Evolutionary conservation across 116 monocot species (phyloP), one percentile per base, ranked within the genome.

Genomic region (Phalaenopsis hybrid): DNA sequence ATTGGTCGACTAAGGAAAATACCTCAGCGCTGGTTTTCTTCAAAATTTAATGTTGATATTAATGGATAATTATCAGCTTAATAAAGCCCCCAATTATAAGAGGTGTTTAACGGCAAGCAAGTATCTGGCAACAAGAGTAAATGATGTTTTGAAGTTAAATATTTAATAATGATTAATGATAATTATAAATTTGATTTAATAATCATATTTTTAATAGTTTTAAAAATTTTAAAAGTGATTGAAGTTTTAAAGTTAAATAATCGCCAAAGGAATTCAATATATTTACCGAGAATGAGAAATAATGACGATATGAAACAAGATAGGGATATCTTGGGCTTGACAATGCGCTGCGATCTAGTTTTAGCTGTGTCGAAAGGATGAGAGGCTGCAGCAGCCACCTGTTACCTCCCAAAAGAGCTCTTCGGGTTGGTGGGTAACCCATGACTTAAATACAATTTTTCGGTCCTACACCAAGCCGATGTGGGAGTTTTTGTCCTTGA

Each of bases 341-440:
- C 95, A 82, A 84, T 85, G 82, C 90, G 93, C 55, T 98, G 93
- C 51, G 93, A 90, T 49, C 92, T 86, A 74, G 84, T 88, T 89
- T 92, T 93, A 59, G 98, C 89, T 44, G 95, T 98, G 85, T 95
- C 98, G 83, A 98, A 95, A 37, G 92, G 79, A 87, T 98, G 98
- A 83, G 93, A 98, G 83, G 88, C 88, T 79, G 92, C 93, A 81
- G 93, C 93, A 83, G 98, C 98, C 51, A 92, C 74, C n/a, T 31
- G 31, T 31, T 0, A 31, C 31, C 31, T 31, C 31, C 31, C 31
- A 31, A 31, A 31, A 28, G 28, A 28, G 28, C 28, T 28, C 28
- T 28, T 28, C 28, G 28, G 28, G 28, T 0, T 28, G 28, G 28
- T 28, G 28, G 28, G 28, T 0, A 28, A 28, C 28, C 0, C 28